A percentile compares a stretch with the other conserved stretches of the same genome.
Conservation (phyloP, 805 yeast species). For the Maudiozyma turicensis region DNA sequence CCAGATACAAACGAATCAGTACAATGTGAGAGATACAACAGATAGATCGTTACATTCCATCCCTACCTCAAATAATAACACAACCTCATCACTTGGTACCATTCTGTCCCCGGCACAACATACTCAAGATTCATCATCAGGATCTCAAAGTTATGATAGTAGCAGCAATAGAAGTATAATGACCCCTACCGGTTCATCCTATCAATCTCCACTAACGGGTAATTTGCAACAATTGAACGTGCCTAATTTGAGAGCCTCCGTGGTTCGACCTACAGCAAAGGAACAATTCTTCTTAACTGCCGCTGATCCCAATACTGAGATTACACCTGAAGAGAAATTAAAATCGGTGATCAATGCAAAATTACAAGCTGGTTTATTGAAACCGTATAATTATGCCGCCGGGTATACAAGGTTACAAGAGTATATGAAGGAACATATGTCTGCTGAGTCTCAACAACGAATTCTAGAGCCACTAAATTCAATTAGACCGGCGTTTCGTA, state of each 20-base stretch:
- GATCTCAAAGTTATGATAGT: no score
- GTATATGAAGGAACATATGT: conserved; percentile 92
- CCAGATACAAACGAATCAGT: neutral
- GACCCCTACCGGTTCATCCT: neutral
- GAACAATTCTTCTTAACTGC: conserved; percentile 93
- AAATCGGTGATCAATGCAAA: conserved; percentile 93
- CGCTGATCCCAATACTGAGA: conserved; percentile 92
- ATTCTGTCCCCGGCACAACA: no score
- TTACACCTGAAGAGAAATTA: conserved; percentile 85
- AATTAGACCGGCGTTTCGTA: conserved; percentile 87
- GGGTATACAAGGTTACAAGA: conserved; percentile 85
- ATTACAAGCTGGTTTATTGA: conserved; percentile 82
- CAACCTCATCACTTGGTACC: no score
- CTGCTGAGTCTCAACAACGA: conserved; percentile 69
- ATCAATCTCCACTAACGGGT: neutral
- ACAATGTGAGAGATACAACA: no score
- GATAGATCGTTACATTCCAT: no score
- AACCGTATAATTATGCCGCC: conserved; percentile 87
- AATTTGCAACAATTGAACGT: neutral
- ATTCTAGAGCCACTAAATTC: conserved; percentile 76
- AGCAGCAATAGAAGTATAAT: no score
- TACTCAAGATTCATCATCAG: no score
- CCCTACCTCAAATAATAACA: no score
- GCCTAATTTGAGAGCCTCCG: neutral
- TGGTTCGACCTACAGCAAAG: conserved; percentile 49